Evolutionary conservation across 1,284 basidiomycete species (phyloP), one percentile per base, ranked within the genome.

Genomic region (Ceratobasidium sp.): DNA sequence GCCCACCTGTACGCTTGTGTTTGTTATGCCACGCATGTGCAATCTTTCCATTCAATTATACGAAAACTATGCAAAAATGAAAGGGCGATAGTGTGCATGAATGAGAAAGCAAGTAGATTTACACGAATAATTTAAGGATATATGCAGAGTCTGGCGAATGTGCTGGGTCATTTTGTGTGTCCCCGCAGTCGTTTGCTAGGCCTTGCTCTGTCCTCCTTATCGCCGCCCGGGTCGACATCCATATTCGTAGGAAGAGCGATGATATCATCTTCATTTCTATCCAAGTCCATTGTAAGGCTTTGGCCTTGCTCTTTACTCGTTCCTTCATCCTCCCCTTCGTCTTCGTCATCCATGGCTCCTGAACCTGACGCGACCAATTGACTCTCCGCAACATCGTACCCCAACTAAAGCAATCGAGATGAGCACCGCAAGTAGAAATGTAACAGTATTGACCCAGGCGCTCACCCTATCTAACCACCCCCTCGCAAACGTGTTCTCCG

Each of bases 391-490:
- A 56, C 62, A 19, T 56, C 62, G 42, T 39, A 42, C 27, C 42
- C 62, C 23, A 67, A 52, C 62, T 67, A 27, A 39, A 36, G 25
- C 21, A 25, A 14, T 21, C 7, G 21, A n/a, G 14, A 16, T 21
- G 42, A 36, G 33, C 33, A 36, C 11, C 11, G 11, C 11, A 30
- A 21, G 7, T 2, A 13, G 8, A n/a, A 30, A 21, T 39, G 52
- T 36, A 25, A 64, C 2, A 30, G 19, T 3, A 33, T 9, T 13
- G 3, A 50, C 8, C 13, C 7, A 64, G 16, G 33, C 5, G 33
- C 75, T 69, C 75, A 87, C 87, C 81, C 85, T 82, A 56, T 79
- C 75, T 53, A 85, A 74, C 76, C 87, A 87, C 0, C 78, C 78
- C 54, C 79, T 77, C 6, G 84, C 82, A 4, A 88, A 79, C 8